Evolutionary conservation across 371 early-diverging fungal species (phyloP).

Genomic region (Nematocida sp.): DNA sequence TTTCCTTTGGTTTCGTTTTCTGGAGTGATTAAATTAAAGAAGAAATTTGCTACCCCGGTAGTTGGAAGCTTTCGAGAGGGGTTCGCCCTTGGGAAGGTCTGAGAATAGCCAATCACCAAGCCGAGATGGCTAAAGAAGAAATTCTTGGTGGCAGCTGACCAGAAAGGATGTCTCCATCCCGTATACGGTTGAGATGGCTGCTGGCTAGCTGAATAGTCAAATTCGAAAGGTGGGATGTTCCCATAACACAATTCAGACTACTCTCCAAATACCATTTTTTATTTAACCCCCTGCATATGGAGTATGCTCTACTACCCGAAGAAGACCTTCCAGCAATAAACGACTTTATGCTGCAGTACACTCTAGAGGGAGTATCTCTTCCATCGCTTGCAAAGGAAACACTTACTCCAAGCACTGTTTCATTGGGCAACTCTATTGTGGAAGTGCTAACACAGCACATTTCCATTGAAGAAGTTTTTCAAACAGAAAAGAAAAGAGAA

Average conservation of each 20-base stretch:
- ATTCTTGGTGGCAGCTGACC: constrained; percentile 50
- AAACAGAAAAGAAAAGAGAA: neutral
- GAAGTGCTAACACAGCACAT: neutral
- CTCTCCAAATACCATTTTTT: constrained; percentile 48
- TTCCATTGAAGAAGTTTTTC: neutral
- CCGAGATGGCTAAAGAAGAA: constrained; percentile 39
- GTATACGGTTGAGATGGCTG: constrained; percentile 51
- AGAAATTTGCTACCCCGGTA: no score
- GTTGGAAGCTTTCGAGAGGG: constrained; percentile 54
- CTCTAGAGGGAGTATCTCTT: neutral
- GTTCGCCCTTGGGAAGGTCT: constrained; percentile 52
- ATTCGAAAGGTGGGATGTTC: constrained; percentile 49
- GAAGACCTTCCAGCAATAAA: neutral
- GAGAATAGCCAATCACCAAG: constrained; percentile 48
- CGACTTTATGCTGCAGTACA: neutral
- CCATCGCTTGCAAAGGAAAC: neutral
- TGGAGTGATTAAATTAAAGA: no score
- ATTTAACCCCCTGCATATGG: constrained; percentile 9
- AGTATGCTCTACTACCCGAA: neutral
- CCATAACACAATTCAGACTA: constrained; percentile 56
- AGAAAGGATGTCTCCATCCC: constrained; percentile 20
- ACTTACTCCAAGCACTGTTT: neutral
- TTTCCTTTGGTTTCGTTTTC: no score
- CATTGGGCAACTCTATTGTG: neutral
- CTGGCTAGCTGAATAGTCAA: constrained; percentile 54